Percentiles rank a stretch among this genome's conserved stretches.
phyloP scores from a whole-genome alignment of 148 eudicot genomes.

The Beta vulgaris region DNA sequence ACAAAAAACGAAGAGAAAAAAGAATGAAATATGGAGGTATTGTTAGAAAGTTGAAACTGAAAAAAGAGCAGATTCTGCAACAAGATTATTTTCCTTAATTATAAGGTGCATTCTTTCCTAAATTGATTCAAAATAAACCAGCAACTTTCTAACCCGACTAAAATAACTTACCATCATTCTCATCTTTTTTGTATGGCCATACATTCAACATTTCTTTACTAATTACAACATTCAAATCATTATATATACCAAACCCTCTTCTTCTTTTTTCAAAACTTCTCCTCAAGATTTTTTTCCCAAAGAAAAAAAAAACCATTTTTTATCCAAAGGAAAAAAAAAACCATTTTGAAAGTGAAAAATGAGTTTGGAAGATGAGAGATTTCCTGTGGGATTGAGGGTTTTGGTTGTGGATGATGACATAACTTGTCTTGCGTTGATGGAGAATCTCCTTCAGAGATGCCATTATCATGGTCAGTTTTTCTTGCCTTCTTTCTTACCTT shows the following conservation, averaged over 20 bases:
- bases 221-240: no score
- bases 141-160: constrained; percentile 2
- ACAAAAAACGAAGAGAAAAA: neutral
- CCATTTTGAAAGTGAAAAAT: no score
- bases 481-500: neutral
- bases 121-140: constrained; percentile 4
- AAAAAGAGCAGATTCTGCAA: neutral
- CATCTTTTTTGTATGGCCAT: neutral
- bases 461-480: constrained; percentile 59
- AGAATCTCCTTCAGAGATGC: constrained; percentile 62
- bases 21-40: neutral
- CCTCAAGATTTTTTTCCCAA: no score
- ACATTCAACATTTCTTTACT: neutral
- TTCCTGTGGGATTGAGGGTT: constrained; percentile 80
- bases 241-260: constrained; percentile 4
- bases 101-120: constrained; percentile 21
- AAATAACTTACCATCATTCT: constrained; percentile 7
- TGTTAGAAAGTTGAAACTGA: neutral
- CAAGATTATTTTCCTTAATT: neutral
- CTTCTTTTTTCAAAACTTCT: no score
- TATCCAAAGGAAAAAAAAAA: no score
- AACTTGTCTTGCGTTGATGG: constrained; percentile 61
- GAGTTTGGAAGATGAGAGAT: constrained; percentile 29
- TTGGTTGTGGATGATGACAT: constrained; percentile 86
- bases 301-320: no score